A percentile compares a stretch with the other conserved stretches of the same genome.
These are phyloP conservation scores for Fusarium robinianum DNA, from an alignment of 2,329 filamentous ascomycete species.

Conservation along the genomic window DNA sequence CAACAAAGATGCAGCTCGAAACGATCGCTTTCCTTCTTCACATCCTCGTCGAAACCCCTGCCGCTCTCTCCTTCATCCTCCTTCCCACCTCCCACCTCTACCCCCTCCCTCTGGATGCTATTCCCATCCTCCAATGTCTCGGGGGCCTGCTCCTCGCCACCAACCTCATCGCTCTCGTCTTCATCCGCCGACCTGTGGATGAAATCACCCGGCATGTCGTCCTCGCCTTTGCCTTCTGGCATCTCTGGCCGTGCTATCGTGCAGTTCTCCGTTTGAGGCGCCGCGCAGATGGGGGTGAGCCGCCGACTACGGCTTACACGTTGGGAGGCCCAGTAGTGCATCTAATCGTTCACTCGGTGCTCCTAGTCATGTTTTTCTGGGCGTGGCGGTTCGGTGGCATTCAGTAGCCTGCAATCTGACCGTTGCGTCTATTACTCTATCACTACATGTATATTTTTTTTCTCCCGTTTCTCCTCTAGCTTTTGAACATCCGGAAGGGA, in stretches of 20 bases:
- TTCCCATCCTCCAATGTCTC: conserved; percentile 52
- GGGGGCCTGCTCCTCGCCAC: conserved; percentile 53
- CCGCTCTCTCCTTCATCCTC: conserved; percentile 53
- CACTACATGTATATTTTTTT: conserved; percentile 23
- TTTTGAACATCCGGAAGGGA: conserved; percentile 58
- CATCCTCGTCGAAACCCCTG: conserved; percentile 46
- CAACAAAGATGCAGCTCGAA: too few species aligned
- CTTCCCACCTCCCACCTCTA: conserved; percentile 49
- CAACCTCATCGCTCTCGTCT: conserved; percentile 48
- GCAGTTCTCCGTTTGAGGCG: conserved; percentile 45
- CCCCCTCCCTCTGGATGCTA: conserved; percentile 45
- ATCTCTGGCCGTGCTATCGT: conserved; percentile 53
- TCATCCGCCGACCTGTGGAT: conserved; percentile 42
- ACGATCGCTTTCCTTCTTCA: conserved; percentile 46
- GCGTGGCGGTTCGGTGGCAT: conserved; percentile 21
- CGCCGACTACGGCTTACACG: conserved; percentile 26
- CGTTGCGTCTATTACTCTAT: conserved; percentile 8
- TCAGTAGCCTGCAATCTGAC: conserved; percentile 14
- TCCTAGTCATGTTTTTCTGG: conserved; percentile 44
- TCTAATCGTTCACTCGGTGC: conserved; percentile 47
- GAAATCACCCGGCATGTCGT: conserved; percentile 42
- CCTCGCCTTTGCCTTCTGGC: conserved; percentile 52
- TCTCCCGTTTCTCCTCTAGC: too few species aligned
- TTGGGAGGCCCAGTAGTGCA: conserved; percentile 55
- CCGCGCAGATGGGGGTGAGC: conserved; percentile 11